phyloP scores from a whole-genome alignment of 2,329 filamentous ascomycete genomes.

The Cladophialophora exuberans region DNA sequence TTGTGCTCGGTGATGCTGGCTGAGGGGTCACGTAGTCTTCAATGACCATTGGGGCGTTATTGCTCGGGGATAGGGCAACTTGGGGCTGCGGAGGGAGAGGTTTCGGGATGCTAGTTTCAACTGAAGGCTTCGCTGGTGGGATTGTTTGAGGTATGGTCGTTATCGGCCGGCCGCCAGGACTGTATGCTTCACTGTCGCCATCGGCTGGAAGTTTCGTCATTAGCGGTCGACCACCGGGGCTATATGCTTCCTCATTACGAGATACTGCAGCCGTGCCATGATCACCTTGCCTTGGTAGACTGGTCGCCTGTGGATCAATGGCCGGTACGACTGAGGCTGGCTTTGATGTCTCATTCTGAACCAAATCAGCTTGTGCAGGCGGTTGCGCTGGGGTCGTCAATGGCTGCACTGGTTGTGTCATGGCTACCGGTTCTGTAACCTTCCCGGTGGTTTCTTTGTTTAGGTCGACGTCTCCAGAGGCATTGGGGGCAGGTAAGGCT shows the following conservation, averaged over 20 bases:
- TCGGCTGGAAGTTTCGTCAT: conserved; percentile 33
- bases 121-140: not conserved
- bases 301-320: not conserved
- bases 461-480: not conserved
- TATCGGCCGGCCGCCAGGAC: conserved; percentile 39
- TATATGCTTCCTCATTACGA: conserved; percentile 46
- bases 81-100: conserved; percentile 28
- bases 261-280: conserved; percentile 33
- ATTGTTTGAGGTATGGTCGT: not conserved
- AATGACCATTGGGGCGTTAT: conserved; percentile 34
- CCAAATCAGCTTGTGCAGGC: not conserved
- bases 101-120: conserved; percentile 1
- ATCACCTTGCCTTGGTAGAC: conserved; percentile 16
- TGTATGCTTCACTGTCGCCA: conserved; percentile 46
- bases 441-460: not conserved
- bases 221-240: conserved; percentile 56
- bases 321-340: not conserved
- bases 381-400: not conserved
- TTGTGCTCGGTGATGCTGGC: conserved; percentile 29
- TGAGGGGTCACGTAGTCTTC: conserved; percentile 31
- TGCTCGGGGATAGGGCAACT: conserved; percentile 27
- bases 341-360: not conserved
- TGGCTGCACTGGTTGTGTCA: not conserved
- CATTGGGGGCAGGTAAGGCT: not conserved
- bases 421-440: not conserved